Evolutionary conservation across 768 basidiomycete species (phyloP), one percentile per base, ranked within the genome.

Genomic region (Porphyrellus cyaneotinctus): DNA sequence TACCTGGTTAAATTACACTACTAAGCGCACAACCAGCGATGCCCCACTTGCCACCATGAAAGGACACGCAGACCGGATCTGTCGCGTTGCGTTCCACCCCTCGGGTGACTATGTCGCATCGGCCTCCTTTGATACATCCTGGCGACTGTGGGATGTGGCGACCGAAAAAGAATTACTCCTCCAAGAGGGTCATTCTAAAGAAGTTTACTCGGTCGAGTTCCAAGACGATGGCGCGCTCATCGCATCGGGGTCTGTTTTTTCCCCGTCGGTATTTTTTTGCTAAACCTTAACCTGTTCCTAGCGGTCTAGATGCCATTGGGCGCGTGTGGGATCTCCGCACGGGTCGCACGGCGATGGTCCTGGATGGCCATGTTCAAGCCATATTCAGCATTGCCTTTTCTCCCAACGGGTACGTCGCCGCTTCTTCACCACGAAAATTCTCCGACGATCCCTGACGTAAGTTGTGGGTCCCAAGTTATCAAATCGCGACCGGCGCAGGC

Each of bases 171-270:
- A 97, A 62, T 67, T 99, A 12, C 72, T 95, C 26, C 70, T 95
- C 12, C 97, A 99, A 70, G 95, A 98, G 69, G 97, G 97, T 0
- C 97, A 99, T 65, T 93, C 93, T 4, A 95, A 94, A 66, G 95
- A 97, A 65, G 95, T 98, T 0, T 98, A 95, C 66, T 76, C 91
- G 2, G 79, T 99, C n/a, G 91, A 92, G 57, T 98, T 97, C 66
- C 97, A 99, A 67, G 82, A 86, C 60, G 97, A 98, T 68, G 97
- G 97, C 3, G 86, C 95, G 10, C 74, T 99, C 50, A 86, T 84
- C 28, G 94, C 92, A 12, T 95, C 95, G 0, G 97, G 95, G 94
- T 97, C 64, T 43, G 85, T 71, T 18, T 20, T 7, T 4, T 12
- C 12, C 2, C 36, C 22, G n/a, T 14, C 35, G 17, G n/a, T n/a